Conservation (phyloP, 2,329 filamentous ascomycete species). For the Kalaharituber pfeilii region DNA sequence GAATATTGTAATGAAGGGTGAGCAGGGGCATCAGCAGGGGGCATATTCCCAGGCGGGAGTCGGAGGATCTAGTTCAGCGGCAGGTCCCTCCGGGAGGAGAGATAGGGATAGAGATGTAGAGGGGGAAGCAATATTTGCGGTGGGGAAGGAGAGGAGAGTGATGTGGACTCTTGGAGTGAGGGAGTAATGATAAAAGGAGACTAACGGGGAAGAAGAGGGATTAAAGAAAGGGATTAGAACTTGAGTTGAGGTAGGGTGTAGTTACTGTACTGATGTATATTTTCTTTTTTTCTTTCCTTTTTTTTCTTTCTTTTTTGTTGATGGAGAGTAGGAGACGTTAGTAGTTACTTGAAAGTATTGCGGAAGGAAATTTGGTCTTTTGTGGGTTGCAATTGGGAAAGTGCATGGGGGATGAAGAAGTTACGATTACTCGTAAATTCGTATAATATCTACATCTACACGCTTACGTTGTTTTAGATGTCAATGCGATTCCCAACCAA, state of each 20-base stretch:
- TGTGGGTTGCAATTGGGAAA: too few species aligned
- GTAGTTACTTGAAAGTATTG: too few species aligned
- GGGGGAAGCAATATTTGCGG: not conserved
- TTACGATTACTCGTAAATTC: too few species aligned
- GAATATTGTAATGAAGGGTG: not conserved
- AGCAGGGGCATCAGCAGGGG: not conserved
- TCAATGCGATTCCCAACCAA: too few species aligned
- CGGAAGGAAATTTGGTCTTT: too few species aligned
- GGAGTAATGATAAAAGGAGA: not conserved
- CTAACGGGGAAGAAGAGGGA: not conserved
- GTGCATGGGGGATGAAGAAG: too few species aligned
- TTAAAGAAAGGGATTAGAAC: not conserved
- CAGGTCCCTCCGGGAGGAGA: not conserved
- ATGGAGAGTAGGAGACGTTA: too few species aligned
- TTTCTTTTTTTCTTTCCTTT: slow-evolving; percentile 4
- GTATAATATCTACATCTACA: too few species aligned
- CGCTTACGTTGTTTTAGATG: too few species aligned
- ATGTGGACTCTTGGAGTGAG: not conserved
- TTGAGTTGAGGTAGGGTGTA: not conserved
- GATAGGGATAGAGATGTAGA: not conserved
- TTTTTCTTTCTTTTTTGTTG: slow-evolving; percentile 2
- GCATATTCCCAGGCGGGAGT: not conserved
- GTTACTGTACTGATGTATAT: not conserved
- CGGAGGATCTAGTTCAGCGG: not conserved
- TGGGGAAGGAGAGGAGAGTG: not conserved